Conservation (phyloP, 306 rosid genomes). For the Quercus wislizeni region DNA sequence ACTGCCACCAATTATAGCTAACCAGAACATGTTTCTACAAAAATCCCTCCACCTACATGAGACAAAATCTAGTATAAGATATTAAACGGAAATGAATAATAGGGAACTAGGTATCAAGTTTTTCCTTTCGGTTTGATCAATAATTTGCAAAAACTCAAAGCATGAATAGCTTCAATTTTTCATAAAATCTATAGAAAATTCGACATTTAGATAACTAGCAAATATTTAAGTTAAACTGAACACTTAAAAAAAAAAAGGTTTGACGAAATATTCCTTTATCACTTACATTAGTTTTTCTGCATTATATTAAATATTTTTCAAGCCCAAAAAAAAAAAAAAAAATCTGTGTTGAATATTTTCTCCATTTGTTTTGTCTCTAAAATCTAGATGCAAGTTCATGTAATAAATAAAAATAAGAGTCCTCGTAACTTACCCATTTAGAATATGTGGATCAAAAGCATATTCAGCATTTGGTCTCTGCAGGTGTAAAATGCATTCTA, state of each 20-base stretch:
- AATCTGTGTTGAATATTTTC: neutral
- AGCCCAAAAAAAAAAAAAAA: no score
- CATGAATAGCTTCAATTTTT: neutral
- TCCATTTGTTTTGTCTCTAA: neutral
- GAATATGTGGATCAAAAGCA: slow-evolving; percentile 44
- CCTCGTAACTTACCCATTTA: slow-evolving; percentile 46
- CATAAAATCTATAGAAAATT: neutral
- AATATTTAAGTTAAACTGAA: neutral
- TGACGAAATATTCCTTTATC: neutral
- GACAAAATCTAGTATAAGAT: neutral
- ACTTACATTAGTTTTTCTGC: neutral
- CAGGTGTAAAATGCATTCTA: slow-evolving; percentile 15
- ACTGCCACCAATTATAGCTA: slow-evolving; percentile 63
- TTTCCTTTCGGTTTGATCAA: neutral
- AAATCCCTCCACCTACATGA: slow-evolving; percentile 74
- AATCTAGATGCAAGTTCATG: slow-evolving; percentile 7
- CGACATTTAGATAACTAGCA: neutral
- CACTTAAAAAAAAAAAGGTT: neutral
- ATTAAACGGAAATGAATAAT: neutral
- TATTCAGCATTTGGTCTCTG: slow-evolving; percentile 80
- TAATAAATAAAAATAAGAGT: neutral
- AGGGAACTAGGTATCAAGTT: neutral
- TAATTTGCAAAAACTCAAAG: neutral
- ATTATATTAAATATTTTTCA: no score
- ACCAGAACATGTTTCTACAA: slow-evolving; percentile 71